Evolutionary conservation across 495 filamentous ascomycete species (phyloP), one percentile per base, ranked within the genome.

Genomic region (Penicillium flavigenum): DNA sequence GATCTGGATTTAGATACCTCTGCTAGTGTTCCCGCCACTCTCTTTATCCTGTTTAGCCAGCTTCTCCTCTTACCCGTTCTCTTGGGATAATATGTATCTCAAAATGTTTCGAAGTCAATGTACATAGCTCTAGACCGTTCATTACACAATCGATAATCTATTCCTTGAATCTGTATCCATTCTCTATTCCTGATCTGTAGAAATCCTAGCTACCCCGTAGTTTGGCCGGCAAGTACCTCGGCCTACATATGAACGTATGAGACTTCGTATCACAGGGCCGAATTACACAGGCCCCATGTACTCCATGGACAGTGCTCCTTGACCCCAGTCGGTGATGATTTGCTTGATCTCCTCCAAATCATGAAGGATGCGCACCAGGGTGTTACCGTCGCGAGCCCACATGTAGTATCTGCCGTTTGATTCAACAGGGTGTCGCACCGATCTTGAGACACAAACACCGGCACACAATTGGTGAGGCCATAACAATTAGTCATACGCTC

Each of bases 1-100:
- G 34, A 24, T 41, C 47, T 56, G 49, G 56, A 60, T 45, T 61
- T 64, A 52, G 57, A 63, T 60, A 64, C 59, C 61, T 41, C 26
- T 39, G 41, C 56, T 50, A 26, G 58, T 49, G 26, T 47, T 56
- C 51, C 11, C 53, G 4, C 31, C 19, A 12, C n/a, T 31, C 29
- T 22, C 29, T 56, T 54, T 49, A 16, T 55, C 38, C 31, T 32
- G 26, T 45, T 60, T 47, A 41, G 43, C 46, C 34, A 10, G 46
- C 31, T 57, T 56, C 38, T 63, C 44, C 55, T 31, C 54, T 51
- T 46, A 6, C 16, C 20, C 38, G 27, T 49, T 39, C 20, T 60
- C 45, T 52, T 17, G 53, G 45, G 41, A 26, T 48, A 19, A 20
- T 20, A 14, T 38, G 31, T 58, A 52, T 63, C 16, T 54, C 34